Conservation (phyloP, 768 basidiomycete genomes). For the Pisolithus albus region DNA sequence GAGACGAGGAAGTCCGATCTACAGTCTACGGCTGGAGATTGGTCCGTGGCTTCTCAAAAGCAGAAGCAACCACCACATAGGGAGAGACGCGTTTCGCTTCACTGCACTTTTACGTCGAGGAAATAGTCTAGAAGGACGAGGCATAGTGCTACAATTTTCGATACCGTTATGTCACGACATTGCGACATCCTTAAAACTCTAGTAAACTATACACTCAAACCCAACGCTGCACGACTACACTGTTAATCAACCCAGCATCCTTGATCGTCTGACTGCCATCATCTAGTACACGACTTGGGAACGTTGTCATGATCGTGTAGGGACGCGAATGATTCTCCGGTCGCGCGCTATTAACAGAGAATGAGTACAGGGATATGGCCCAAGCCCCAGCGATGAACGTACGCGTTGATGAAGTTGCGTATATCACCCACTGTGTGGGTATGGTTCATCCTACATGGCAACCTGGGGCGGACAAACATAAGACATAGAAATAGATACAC, state of each 20-base stretch:
- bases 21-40: slow-evolving; percentile 85
- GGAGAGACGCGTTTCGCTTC: too few relatives aligned
- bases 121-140: too few relatives aligned
- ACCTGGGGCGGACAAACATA: slow-evolving; percentile 32
- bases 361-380: too few relatives aligned
- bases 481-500: too few relatives aligned
- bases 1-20: slow-evolving; percentile 66
- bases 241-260: slow-evolving; percentile 66
- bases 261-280: slow-evolving; percentile 62
- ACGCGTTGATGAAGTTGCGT: slow-evolving; percentile 87
- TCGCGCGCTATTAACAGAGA: slow-evolving; percentile 44
- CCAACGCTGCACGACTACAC: slow-evolving; percentile 83
- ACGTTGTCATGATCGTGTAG: slow-evolving; percentile 83
- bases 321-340: slow-evolving; percentile 54
- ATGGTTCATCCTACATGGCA: slow-evolving; percentile 83
- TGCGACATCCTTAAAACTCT: neutral
- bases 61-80: neutral
- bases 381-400: slow-evolving; percentile 26
- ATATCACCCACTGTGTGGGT: slow-evolving; percentile 85
- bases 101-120: too few relatives aligned
- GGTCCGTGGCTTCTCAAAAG: slow-evolving; percentile 17
- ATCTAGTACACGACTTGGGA: slow-evolving; percentile 72
- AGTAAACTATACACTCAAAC: slow-evolving; percentile 22
- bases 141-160: neutral
- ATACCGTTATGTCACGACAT: neutral